Conservation (phyloP, 306 rosid genomes). For the Bauhinia variegata region DNA sequence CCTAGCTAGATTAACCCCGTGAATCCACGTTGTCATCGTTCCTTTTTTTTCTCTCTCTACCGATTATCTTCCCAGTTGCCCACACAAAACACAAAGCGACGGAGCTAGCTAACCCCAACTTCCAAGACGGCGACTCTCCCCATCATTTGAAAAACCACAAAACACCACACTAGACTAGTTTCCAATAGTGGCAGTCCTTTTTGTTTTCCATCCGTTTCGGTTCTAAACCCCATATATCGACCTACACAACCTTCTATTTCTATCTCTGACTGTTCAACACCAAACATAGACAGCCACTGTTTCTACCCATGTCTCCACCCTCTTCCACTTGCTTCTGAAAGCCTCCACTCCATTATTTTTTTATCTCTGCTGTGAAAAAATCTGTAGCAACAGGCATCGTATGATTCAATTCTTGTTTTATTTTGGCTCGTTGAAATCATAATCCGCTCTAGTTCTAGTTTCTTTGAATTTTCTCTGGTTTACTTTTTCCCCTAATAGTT, state of each 20-base stretch:
- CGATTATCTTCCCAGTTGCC: background rate
- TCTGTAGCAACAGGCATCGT: background rate
- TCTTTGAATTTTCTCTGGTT: too few relatives aligned
- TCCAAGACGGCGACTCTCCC: too few relatives aligned
- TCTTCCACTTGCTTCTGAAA: constrained; percentile 25
- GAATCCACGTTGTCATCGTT: constrained; percentile 35
- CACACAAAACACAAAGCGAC: background rate
- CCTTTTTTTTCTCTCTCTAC: background rate
- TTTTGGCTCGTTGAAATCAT: background rate
- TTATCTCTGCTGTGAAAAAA: background rate
- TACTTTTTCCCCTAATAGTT: too few relatives aligned
- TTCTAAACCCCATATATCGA: background rate
- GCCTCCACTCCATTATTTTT: constrained; percentile 30
- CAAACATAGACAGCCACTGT: constrained; percentile 11
- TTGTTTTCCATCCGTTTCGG: too few relatives aligned
- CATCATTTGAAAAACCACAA: background rate
- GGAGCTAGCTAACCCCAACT: background rate
- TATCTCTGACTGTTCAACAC: background rate
- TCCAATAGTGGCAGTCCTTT: constrained; percentile 9
- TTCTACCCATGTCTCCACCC: background rate
- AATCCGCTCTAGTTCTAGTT: background rate
- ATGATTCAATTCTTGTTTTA: background rate
- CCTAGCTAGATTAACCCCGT: background rate
- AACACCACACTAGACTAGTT: background rate
- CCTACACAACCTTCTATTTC: constrained; percentile 1